These are phyloP conservation scores for Sabuloglossum arenarium DNA, from an alignment of 495 filamentous ascomycete genomes.

Conservation along the genomic window DNA sequence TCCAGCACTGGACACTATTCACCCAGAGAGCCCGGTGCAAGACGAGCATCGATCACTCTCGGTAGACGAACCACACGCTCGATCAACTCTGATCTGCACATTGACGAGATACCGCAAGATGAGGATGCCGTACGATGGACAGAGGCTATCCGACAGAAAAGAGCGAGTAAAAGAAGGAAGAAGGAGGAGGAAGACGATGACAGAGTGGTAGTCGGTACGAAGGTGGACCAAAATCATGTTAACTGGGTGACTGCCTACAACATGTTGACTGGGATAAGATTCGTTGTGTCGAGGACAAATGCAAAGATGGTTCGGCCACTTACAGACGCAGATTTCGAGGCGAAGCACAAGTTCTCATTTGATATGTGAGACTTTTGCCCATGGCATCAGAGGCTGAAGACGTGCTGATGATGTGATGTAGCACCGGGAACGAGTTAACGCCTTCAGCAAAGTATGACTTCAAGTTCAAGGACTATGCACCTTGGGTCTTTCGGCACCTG, in stretches of 20 bases:
- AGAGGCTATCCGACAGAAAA: slow-evolving; percentile 74
- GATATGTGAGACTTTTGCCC: slow-evolving; percentile 51
- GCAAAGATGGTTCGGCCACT: slow-evolving; percentile 84
- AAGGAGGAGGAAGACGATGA: slow-evolving; percentile 89
- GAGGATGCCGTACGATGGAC: slow-evolving; percentile 85
- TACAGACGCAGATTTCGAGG: slow-evolving; percentile 76
- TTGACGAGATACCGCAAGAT: slow-evolving; percentile 70
- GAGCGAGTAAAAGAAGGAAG: slow-evolving; percentile 58
- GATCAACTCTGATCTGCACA: slow-evolving; percentile 57
- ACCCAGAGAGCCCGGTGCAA: slow-evolving; percentile 39
- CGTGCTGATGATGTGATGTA: slow-evolving; percentile 15
- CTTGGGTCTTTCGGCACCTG: slow-evolving; percentile 94
- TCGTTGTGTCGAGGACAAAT: slow-evolving; percentile 88
- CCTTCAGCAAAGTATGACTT: slow-evolving; percentile 99
- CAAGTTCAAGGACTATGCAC: slow-evolving; percentile 99
- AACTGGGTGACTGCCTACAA: slow-evolving; percentile 99
- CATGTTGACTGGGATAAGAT: slow-evolving; percentile 97
- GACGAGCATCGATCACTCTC: slow-evolving; percentile 65
- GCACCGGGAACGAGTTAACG: slow-evolving; percentile 89
- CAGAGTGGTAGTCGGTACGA: slow-evolving; percentile 79
- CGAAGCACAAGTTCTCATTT: slow-evolving; percentile 93
- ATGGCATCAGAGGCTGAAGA: not conserved
- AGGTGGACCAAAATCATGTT: slow-evolving; percentile 90
- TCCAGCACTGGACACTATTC: slow-evolving; percentile 65
- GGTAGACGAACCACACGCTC: slow-evolving; percentile 65